phyloP scores from a whole-genome alignment of 495 filamentous ascomycete genomes.

The Aspergillus panamensis region DNA sequence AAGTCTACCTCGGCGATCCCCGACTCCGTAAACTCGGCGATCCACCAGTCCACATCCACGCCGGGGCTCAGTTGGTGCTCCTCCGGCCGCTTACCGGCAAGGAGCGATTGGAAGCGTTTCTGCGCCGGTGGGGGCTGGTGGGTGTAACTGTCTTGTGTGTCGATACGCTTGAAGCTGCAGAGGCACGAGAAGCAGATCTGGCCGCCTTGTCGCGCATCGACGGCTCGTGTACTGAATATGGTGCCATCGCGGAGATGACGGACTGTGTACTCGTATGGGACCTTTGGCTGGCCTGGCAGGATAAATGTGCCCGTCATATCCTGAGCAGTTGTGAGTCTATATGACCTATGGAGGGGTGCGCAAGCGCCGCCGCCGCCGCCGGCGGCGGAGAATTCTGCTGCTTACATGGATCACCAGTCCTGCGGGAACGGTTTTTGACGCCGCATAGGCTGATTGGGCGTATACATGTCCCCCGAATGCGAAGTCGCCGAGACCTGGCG shows the following conservation, averaged over 20 bases:
- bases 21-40: conserved; percentile 23
- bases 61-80: conserved; percentile 38
- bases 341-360: neutral
- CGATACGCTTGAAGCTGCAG: conserved; percentile 58
- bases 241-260: conserved; percentile 52
- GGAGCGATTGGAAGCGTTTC: conserved; percentile 35
- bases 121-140: conserved; percentile 42
- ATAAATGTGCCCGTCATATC: conserved; percentile 68
- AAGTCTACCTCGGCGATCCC: conserved; percentile 43
- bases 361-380: neutral
- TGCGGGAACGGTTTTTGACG: conserved; percentile 49
- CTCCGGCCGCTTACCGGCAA: conserved; percentile 39
- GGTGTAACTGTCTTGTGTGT: conserved; percentile 29
- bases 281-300: conserved; percentile 45
- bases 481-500: conserved; percentile 29
- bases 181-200: conserved; percentile 58
- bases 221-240: conserved; percentile 55
- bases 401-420: conserved; percentile 61
- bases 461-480: conserved; percentile 68
- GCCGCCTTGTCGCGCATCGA: conserved; percentile 49
- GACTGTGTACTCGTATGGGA: conserved; percentile 60
- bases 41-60: conserved; percentile 49
- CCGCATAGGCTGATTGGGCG: conserved; percentile 60
- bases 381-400: no score
- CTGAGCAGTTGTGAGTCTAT: conserved; percentile 31